phyloP scores from a whole-genome alignment of 345 rosid species.

The Euphorbia lathyris region DNA sequence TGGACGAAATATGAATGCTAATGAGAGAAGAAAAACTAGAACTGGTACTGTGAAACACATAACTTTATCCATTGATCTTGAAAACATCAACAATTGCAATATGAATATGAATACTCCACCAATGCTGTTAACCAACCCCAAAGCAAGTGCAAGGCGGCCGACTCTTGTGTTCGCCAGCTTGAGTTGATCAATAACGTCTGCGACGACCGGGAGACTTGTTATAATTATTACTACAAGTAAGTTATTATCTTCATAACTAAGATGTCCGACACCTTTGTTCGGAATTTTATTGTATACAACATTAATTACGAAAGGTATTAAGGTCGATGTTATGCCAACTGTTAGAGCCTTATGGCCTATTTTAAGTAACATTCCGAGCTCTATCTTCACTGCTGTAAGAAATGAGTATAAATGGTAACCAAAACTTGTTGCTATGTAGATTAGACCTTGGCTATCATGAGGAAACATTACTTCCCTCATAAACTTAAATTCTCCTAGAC shows the following conservation, averaged over 20 bases:
- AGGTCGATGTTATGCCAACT: neutral
- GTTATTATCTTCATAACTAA: neutral
- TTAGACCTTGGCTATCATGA: neutral
- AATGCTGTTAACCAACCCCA: neutral
- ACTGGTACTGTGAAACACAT: neutral
- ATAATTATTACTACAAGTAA: neutral
- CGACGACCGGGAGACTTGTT: neutral
- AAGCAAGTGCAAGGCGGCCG: neutral
- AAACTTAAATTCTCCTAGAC: neutral
- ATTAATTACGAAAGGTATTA: neutral
- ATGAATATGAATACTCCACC: too few relatives aligned
- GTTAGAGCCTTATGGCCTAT: neutral
- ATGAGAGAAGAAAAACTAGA: neutral
- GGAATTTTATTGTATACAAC: neutral
- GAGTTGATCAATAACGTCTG: neutral
- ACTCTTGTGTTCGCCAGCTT: neutral
- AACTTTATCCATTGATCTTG: neutral
- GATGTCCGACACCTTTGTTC: neutral
- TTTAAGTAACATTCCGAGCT: neutral
- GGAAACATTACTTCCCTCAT: neutral
- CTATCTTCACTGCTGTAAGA: neutral
- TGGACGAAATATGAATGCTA: conserved; percentile 22
- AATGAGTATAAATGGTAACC: neutral
- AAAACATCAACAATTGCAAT: too few relatives aligned
- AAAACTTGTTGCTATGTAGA: neutral